Evolutionary conservation across 352 stramenopile species (phyloP), one percentile per base, ranked within the genome.

Genomic region (Pythium utonaiense): DNA sequence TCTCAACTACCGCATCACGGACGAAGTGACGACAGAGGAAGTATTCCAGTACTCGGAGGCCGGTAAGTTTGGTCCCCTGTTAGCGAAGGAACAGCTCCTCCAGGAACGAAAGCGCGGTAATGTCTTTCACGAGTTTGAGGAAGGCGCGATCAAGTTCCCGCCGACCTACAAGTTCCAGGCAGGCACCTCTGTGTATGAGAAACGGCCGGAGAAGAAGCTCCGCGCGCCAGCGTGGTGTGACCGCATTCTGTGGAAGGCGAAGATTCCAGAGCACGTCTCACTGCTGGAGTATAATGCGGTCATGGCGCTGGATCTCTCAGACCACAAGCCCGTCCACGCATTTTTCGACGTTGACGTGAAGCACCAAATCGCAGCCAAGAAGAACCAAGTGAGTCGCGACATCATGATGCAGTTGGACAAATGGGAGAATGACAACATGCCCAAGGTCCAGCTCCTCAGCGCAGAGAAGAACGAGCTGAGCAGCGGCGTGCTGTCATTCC

Each of bases 111-210:
- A 78, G 45, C 74, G 73, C 7, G 78, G 86, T 5, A 83, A 88
- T 36, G 87, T 93, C 3, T 85, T 97, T 42, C 76, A 91, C 13
- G 89, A 83, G 1, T 98, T 97, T 67, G 82, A 93, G 66, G 92
- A 98, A 86, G 95, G 91, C 1, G 27, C 67, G 3, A 82, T 99
- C n/a, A 65, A 63, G 2, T 99, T 99, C 67, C 72, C 76, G 25
- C 96, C 96, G 2, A 99, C 96, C 7, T 99, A 99, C 82, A 99
- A 99, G 70, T 99, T 98, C 65, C 91, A 99, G 63, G 88, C 95
- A 4, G 96, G 95, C 0, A 98, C 95, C 13, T 90, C 95, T 48
- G 60, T 86, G 13, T 99, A 99, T 67, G 98, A 99, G 65, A 89
- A 96, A 53, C 83, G 98, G 1, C 95, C 96, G 0, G 97, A 99